Evolutionary conservation across 306 rosid species (phyloP).

Genomic region (Lagenaria siceraria): DNA sequence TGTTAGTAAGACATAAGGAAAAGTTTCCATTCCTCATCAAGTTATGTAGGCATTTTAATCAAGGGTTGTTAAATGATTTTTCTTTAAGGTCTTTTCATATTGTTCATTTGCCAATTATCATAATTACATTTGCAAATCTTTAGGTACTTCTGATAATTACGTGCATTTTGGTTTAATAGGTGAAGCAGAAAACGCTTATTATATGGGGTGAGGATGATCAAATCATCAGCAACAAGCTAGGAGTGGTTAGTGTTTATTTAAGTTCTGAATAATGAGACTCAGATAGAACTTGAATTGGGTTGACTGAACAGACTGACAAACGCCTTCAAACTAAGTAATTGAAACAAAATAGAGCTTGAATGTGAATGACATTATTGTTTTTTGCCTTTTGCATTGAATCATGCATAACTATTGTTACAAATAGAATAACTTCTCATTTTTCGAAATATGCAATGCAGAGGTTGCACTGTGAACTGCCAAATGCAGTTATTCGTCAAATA

Average conservation of each 20-base stretch:
- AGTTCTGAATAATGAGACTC: not conserved
- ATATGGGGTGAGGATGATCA: constrained; percentile 94
- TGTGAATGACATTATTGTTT: not conserved
- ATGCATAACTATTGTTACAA: not conserved
- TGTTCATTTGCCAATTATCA: not conserved
- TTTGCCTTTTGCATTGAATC: not conserved
- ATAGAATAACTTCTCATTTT: not conserved
- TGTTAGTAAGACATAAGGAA: not conserved
- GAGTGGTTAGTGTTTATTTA: constrained; percentile 45
- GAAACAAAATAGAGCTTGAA: not conserved
- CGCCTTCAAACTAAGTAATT: not conserved
- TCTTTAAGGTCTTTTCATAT: not conserved
- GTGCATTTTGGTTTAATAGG: constrained; percentile 35
- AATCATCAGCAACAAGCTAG: constrained; percentile 69
- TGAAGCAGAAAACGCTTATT: constrained; percentile 73
- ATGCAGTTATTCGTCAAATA: constrained; percentile 55
- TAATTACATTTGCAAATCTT: not conserved
- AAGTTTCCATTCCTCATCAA: not conserved
- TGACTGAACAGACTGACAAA: not conserved
- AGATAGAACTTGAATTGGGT: not conserved
- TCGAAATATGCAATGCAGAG: constrained; percentile 34
- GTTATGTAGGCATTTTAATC: not conserved
- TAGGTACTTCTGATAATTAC: not conserved
- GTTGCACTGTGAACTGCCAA: constrained; percentile 70
- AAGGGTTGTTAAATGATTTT: not conserved